A percentile compares a stretch with the other conserved stretches of the same genome.
Evolutionary conservation across 352 stramenopile genomes (phyloP).

Genomic region (Phytopythium mirpurense): DNA sequence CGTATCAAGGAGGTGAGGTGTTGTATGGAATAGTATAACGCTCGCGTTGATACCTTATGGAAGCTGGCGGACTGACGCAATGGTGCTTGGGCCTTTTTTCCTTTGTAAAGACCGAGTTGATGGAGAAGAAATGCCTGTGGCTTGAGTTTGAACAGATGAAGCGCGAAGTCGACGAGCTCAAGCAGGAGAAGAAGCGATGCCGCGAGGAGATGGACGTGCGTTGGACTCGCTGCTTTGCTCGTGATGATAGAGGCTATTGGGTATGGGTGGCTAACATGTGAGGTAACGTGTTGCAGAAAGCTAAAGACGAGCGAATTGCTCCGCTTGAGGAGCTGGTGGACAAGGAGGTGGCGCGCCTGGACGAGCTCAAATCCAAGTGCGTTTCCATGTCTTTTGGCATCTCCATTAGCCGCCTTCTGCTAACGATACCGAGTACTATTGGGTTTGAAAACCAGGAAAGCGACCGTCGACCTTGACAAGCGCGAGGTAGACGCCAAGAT

Average conservation of each 20-base stretch:
- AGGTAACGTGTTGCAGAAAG: conserved; percentile 48
- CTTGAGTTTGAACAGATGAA: conserved; percentile 81
- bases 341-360: conserved; percentile 62
- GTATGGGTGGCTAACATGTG: background rate
- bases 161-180: conserved; percentile 55
- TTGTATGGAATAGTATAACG: no score
- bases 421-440: conserved; percentile 1
- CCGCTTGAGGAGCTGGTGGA: conserved; percentile 63
- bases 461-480: conserved; percentile 39
- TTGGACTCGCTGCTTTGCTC: background rate
- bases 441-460: conserved; percentile 28
- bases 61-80: background rate
- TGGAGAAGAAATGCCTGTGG: conserved; percentile 87
- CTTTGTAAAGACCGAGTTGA: conserved; percentile 49
- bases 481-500: conserved; percentile 54
- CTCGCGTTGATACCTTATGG: no score
- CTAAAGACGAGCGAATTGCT: conserved; percentile 54
- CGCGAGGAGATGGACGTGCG: conserved; percentile 63
- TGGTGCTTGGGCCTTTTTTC: background rate
- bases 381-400: no score
- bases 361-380: conserved; percentile 56
- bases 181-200: conserved; percentile 59
- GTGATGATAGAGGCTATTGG: background rate
- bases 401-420: no score
- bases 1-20: conserved; percentile 65